phyloP scores from a whole-genome alignment of 2,329 filamentous ascomycete genomes.

The Emergomyces orientalis region DNA sequence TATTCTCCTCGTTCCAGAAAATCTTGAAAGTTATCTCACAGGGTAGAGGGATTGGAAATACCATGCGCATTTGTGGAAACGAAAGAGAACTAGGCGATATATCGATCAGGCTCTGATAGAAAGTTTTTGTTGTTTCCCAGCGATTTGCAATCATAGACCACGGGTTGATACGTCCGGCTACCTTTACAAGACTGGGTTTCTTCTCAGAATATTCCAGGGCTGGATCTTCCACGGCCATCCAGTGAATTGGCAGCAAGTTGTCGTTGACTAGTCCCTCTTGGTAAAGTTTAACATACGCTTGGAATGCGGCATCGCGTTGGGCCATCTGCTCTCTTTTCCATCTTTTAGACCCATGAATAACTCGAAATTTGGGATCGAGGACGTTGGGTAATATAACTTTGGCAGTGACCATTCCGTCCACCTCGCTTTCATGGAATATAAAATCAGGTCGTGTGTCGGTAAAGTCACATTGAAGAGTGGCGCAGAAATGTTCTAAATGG shows the following conservation, averaged over 20 bases:
- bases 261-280: constrained; percentile 64
- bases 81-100: constrained; percentile 12
- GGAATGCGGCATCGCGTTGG: constrained; percentile 71
- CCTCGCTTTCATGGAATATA: constrained; percentile 39
- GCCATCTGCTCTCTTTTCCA: constrained; percentile 68
- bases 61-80: constrained; percentile 16
- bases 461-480: constrained; percentile 50
- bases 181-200: constrained; percentile 21
- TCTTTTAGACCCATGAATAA: constrained; percentile 39
- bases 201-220: constrained; percentile 26
- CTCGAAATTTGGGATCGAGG: constrained; percentile 54
- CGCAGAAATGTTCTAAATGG: constrained; percentile 80
- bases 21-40: constrained; percentile 20
- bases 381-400: constrained; percentile 62
- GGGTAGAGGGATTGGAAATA: constrained; percentile 21
- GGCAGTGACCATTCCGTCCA: constrained; percentile 32
- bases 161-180: constrained; percentile 28
- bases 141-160: constrained; percentile 29
- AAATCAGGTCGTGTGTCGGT: constrained; percentile 62
- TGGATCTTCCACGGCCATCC: constrained; percentile 31
- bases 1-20: constrained; percentile 24
- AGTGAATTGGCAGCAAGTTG: constrained; percentile 56
- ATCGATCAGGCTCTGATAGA: constrained; percentile 18
- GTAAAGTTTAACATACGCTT: constrained; percentile 65
- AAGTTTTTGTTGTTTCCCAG: constrained; percentile 18